Evolutionary conservation across 202 grass and related monocot genomes (phyloP).

Genomic region (Setaria viridis): DNA sequence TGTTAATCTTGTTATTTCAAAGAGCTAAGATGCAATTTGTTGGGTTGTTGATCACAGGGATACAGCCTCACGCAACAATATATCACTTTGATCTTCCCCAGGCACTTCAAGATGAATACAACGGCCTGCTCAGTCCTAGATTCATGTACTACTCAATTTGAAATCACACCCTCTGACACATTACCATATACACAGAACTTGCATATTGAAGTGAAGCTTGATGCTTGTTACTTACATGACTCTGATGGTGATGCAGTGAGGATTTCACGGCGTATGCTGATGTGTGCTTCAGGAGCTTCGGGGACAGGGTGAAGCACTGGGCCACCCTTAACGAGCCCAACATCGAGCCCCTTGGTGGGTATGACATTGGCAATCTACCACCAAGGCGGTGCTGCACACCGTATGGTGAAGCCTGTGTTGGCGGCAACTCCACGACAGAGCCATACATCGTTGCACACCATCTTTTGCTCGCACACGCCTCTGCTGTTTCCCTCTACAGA

Average conservation of each 20-base stretch:
- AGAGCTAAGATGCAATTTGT: not conserved
- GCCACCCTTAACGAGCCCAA: slow-evolving; percentile 85
- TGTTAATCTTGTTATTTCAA: not conserved
- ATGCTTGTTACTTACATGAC: not conserved
- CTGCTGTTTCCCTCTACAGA: slow-evolving; percentile 76
- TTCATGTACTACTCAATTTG: slow-evolving; percentile 59
- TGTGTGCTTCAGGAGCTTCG: slow-evolving; percentile 90
- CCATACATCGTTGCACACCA: slow-evolving; percentile 77
- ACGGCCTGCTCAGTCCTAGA: slow-evolving; percentile 66
- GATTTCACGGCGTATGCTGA: slow-evolving; percentile 82
- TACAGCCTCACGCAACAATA: slow-evolving; percentile 88
- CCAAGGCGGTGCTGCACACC: slow-evolving; percentile 74
- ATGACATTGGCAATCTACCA: slow-evolving; percentile 62
- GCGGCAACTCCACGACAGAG: slow-evolving; percentile 82
- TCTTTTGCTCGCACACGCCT: slow-evolving; percentile 81
- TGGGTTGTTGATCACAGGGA: slow-evolving; percentile 40
- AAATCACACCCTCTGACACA: not conserved
- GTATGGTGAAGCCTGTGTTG: slow-evolving; percentile 54
- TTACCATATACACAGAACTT: not conserved
- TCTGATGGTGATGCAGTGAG: slow-evolving; percentile 56
- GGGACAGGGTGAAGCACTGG: slow-evolving; percentile 88
- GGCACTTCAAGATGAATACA: slow-evolving; percentile 83
- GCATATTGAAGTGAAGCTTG: not conserved
- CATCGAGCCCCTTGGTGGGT: slow-evolving; percentile 71
- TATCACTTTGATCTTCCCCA: slow-evolving; percentile 93